These are phyloP conservation scores for Monosporascus sp. DNA, from an alignment of 2,329 filamentous ascomycete genomes.

Conservation along the genomic window DNA sequence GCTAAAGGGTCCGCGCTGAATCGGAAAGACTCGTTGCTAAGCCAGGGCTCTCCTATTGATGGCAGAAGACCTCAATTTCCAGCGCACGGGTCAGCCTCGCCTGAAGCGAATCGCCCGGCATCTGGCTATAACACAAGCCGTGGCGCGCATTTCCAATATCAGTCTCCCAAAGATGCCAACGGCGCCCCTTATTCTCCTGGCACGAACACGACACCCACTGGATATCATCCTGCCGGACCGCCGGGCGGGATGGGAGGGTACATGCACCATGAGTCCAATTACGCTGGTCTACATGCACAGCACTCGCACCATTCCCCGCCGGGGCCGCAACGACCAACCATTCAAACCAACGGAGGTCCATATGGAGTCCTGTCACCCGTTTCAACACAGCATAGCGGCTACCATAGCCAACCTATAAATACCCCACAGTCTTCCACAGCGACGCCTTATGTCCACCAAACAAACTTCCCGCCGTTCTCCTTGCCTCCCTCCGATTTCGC, in stretches of 20 bases:
- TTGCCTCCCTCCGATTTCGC: constrained; percentile 57
- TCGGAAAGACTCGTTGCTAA: constrained; percentile 64
- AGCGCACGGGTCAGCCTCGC: constrained; percentile 39
- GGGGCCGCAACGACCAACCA: constrained; percentile 38
- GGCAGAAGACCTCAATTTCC: constrained; percentile 36
- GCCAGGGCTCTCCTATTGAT: constrained; percentile 40
- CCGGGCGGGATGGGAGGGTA: constrained; percentile 38
- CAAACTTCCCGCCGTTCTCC: constrained; percentile 58
- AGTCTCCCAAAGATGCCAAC: constrained; percentile 39
- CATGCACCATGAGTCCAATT: constrained; percentile 35
- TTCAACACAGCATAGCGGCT: constrained; percentile 41
- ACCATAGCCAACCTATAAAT: constrained; percentile 40
- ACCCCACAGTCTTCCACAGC: constrained; percentile 38
- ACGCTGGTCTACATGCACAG: constrained; percentile 26
- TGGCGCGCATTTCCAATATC: constrained; percentile 37
- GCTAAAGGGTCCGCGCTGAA: constrained; percentile 73
- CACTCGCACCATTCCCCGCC: constrained; percentile 36
- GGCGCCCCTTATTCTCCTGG: constrained; percentile 44
- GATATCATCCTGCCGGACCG: constrained; percentile 29
- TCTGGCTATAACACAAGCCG: constrained; percentile 37
- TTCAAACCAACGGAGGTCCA: constrained; percentile 42
- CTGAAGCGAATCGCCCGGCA: constrained; percentile 41
- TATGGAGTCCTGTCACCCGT: constrained; percentile 52
- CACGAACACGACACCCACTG: constrained; percentile 35
- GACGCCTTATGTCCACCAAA: constrained; percentile 50